phyloP scores from a whole-genome alignment of 345 rosid species.

The Hevea brasiliensis region DNA sequence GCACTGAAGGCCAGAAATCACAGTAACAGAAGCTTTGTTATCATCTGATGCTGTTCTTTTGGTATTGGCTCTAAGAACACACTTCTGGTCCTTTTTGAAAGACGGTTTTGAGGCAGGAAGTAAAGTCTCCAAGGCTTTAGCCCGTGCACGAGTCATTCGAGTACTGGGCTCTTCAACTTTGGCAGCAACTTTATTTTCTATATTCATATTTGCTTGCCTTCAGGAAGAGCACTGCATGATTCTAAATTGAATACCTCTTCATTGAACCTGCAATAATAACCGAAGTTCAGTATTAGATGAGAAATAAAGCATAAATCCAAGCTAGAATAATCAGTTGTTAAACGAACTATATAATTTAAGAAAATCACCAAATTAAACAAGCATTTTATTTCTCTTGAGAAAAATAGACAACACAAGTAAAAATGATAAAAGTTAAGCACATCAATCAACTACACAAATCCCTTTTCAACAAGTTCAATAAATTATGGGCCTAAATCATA shows the following conservation, averaged over 20 bases:
- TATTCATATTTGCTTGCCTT: conserved; percentile 58
- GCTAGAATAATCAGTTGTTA: neutral
- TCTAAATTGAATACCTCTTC: conserved; percentile 34
- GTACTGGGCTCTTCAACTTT: conserved; percentile 37
- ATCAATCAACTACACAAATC: neutral
- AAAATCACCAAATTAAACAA: neutral
- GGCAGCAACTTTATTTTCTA: conserved; percentile 47
- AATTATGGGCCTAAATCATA: neutral
- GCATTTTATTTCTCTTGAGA: neutral
- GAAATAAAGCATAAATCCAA: conserved; percentile 6
- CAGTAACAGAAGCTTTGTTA: conserved; percentile 38
- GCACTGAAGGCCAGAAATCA: conserved; percentile 41
- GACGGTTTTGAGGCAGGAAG: conserved; percentile 55
- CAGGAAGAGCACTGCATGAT: conserved; percentile 33
- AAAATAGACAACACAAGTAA: too few species aligned
- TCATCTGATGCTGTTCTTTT: conserved; percentile 55
- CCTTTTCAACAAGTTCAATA: neutral
- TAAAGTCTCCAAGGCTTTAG: conserved; percentile 56
- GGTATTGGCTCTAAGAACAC: conserved; percentile 30
- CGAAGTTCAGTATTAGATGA: conserved; percentile 7
- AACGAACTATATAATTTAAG: neutral
- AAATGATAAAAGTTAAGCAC: too few species aligned
- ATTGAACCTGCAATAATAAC: conserved; percentile 42
- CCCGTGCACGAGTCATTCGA: conserved; percentile 70
- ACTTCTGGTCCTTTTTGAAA: conserved; percentile 63